Conservation (phyloP, 139 green algal genomes). For the Asterochloris erici region DNA sequence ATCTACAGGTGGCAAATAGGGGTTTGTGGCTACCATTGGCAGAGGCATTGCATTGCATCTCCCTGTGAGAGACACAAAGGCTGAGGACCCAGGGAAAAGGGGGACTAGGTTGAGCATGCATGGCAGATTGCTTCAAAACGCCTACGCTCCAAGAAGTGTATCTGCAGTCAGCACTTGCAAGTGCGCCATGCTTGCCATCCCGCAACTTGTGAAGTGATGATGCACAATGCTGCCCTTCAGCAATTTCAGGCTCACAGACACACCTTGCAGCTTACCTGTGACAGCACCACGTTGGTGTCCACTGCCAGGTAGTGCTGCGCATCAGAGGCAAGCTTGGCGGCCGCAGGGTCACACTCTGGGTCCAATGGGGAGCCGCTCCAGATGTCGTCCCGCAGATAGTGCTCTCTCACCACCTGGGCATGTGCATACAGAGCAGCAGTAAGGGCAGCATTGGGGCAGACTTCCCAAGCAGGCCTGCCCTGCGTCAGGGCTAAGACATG, state of each 20-base stretch:
- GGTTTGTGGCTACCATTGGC: no score
- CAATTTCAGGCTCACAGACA: no score
- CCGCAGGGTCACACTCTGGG: constrained; percentile 49
- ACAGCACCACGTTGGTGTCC: constrained; percentile 93
- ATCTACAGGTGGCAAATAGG: no score
- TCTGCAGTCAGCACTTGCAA: no score
- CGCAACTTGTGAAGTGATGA: no score
- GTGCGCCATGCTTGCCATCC: no score
- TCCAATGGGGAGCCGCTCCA: constrained; percentile 71
- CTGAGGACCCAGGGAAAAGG: no score
- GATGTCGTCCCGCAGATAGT: constrained; percentile 98
- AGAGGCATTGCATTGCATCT: no score
- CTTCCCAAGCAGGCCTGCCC: no score
- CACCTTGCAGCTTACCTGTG: constrained; percentile 48
- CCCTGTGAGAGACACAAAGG: no score
- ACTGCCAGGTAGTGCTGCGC: constrained; percentile 84
- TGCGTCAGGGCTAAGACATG: neutral
- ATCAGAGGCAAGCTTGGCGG: constrained; percentile 54
- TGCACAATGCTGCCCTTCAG: no score
- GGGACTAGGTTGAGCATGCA: neutral
- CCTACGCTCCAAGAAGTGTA: no score
- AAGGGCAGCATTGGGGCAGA: neutral
- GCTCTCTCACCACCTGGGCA: constrained; percentile 78
- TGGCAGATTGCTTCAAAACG: neutral
- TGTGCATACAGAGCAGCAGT: neutral